Evolutionary conservation across 1,284 basidiomycete species (phyloP).

Genomic region (Xerocomus subilludens): DNA sequence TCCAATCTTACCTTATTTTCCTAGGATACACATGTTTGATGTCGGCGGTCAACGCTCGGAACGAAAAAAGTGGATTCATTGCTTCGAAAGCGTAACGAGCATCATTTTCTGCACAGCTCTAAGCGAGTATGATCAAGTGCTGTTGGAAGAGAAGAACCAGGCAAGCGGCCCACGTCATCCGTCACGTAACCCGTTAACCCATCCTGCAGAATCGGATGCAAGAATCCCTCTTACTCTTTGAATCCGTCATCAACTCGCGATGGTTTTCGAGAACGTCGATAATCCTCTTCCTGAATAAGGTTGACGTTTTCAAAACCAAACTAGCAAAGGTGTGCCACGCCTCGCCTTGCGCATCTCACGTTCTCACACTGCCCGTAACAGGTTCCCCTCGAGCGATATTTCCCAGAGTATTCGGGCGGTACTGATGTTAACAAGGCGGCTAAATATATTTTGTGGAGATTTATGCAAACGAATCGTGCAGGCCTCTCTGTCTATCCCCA

Average conservation of each 20-base stretch:
- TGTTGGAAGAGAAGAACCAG: constrained; percentile 83
- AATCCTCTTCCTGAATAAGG: constrained; percentile 95
- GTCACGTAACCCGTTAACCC: not conserved
- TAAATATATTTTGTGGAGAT: constrained; percentile 97
- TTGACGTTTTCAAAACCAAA: constrained; percentile 95
- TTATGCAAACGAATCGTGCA: constrained; percentile 94
- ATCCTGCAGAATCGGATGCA: constrained; percentile 88
- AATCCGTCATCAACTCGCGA: constrained; percentile 96
- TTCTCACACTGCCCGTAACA: constrained; percentile 39
- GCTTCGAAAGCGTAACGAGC: constrained; percentile 93
- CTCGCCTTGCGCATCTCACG: rapidly evolving
- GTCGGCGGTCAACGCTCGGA: constrained; percentile 94
- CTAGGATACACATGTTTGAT: constrained; percentile 95
- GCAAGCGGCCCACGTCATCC: constrained; percentile 59
- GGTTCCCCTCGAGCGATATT: constrained; percentile 89
- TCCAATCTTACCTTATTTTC: constrained; percentile 50
- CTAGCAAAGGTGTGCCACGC: constrained; percentile 73
- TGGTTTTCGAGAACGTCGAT: constrained; percentile 97
- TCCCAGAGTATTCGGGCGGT: constrained; percentile 95
- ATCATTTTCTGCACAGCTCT: constrained; percentile 97
- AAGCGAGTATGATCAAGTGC: constrained; percentile 93
- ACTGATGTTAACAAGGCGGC: constrained; percentile 97
- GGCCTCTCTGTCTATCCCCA: constrained; percentile 92
- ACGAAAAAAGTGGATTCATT: constrained; percentile 95
- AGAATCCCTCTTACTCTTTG: constrained; percentile 93